Base-by-base conservation (phyloP, 2,329 filamentous ascomycete species). In the Xylariaceae sp. region DNA sequence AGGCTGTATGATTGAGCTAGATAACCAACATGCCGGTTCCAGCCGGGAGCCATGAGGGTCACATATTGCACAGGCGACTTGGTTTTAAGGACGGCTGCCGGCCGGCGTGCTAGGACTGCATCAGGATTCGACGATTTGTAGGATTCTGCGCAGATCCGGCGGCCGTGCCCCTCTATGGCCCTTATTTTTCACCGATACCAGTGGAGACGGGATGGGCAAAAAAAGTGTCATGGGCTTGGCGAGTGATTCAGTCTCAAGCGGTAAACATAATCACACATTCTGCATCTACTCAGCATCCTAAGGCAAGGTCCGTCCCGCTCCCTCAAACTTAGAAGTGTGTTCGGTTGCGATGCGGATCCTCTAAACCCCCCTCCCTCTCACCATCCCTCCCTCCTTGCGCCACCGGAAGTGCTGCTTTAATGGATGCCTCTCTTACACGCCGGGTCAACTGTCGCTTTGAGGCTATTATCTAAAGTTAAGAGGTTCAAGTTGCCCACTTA, bases 181-280 rank as follows among this genome's bases (percentile, higher is more conserved):
- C n/a, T n/a, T n/a, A n/a, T n/a, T n/a, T n/a, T 16, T 13, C 6
- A 36, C 18, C 32, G 33, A 42, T 30, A 9, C 30, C 30, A 42
- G 29, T 29, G 40, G 33, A 42, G 13, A 47, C 30, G 15, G 24
- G 37, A 51, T 24, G 24, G 33, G 8, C 8, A 16, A 6, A 26
- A 6, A 30, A 26, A 32, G 29, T 32, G 41, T 46, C 24, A 53
- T 29, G 46, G 39, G 41, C 55, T 57, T 54, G 50, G 55, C 55
- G 50, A 41, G 16, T 39, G 50, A 46, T 29, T 45, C 33, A 30
- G 42, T 40, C 23, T 15, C 32, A 40, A 52, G 43, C 43, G 42
- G 42, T 11, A 44, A 53, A 45, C 52, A 35, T 53, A 44, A 45
- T 57, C 44, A 41, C 33, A 15, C 33, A 47, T 50, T 29, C 50